Conservation (phyloP, 2,329 filamentous ascomycete species). For the Fonsecaea erecta region DNA sequence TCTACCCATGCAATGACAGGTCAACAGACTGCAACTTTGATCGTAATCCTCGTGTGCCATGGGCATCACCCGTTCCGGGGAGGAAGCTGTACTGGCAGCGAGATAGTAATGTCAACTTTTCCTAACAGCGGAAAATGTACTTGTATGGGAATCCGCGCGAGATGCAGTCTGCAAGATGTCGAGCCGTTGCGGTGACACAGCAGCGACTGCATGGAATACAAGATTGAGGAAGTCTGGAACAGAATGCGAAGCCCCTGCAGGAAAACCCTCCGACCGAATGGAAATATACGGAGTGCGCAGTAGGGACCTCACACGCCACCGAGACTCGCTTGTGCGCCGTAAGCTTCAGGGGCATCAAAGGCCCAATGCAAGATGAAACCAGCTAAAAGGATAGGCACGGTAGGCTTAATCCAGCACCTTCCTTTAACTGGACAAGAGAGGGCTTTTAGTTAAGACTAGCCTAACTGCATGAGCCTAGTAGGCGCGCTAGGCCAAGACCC, state of each 20-base stretch:
- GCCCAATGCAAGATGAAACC: slow-evolving; percentile 12
- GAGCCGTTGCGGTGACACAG: background rate
- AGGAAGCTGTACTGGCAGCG: background rate
- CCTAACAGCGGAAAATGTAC: too few species aligned
- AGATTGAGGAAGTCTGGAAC: slow-evolving; percentile 1
- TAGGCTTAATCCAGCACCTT: background rate
- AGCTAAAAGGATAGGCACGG: background rate
- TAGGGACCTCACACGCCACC: background rate
- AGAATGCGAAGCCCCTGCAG: background rate
- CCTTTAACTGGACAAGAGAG: slow-evolving; percentile 1
- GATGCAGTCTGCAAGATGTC: too few species aligned
- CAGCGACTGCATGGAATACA: background rate
- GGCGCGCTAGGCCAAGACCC: slow-evolving; percentile 1
- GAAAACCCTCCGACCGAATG: background rate
- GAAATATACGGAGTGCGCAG: background rate
- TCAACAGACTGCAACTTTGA: background rate
- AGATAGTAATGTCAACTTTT: background rate
- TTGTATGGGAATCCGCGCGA: too few species aligned
- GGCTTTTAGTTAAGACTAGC: background rate
- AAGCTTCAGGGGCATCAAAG: slow-evolving; percentile 4
- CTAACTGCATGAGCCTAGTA: background rate
- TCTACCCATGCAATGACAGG: background rate
- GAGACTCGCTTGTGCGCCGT: background rate
- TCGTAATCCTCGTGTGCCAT: background rate
- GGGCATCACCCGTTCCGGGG: background rate